Evolutionary conservation across 192 early-diverging fungal species (phyloP).

Genomic region (Backusella circina): DNA sequence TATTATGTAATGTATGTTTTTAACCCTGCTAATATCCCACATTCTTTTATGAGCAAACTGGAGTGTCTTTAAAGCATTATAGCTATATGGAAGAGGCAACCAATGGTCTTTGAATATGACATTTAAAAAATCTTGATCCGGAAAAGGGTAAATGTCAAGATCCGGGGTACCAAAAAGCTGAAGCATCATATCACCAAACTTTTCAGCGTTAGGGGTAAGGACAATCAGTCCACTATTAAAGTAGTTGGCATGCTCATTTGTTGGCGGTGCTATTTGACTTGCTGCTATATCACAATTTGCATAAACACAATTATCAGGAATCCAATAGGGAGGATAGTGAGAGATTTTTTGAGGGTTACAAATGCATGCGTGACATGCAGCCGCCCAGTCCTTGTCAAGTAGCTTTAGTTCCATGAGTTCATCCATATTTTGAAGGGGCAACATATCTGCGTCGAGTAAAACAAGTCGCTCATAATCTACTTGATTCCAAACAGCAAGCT

Average conservation of each 20-base stretch:
- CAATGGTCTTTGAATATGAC: constrained; percentile 39
- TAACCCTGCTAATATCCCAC: constrained; percentile 33
- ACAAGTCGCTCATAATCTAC: constrained; percentile 50
- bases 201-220: constrained; percentile 24
- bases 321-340: constrained; percentile 41
- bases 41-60: constrained; percentile 29
- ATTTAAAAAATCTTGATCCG: constrained; percentile 54
- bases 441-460: constrained; percentile 71
- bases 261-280: background rate
- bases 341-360: constrained; percentile 40
- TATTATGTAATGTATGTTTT: constrained; percentile 47
- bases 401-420: constrained; percentile 52
- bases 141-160: constrained; percentile 29
- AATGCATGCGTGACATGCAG: constrained; percentile 45
- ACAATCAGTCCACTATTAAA: constrained; percentile 53
- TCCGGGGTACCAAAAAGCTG: constrained; percentile 14
- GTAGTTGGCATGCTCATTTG: constrained; percentile 24
- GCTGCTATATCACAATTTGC: constrained; percentile 16
- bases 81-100: constrained; percentile 40
- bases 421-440: constrained; percentile 61
- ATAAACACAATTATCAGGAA: constrained; percentile 36
- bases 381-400: constrained; percentile 21
- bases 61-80: constrained; percentile 50
- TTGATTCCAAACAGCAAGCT: constrained; percentile 65
- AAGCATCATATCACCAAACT: constrained; percentile 29